Base-by-base conservation (phyloP, 2,329 filamentous ascomycete species). In the Aspergillus tanneri region DNA sequence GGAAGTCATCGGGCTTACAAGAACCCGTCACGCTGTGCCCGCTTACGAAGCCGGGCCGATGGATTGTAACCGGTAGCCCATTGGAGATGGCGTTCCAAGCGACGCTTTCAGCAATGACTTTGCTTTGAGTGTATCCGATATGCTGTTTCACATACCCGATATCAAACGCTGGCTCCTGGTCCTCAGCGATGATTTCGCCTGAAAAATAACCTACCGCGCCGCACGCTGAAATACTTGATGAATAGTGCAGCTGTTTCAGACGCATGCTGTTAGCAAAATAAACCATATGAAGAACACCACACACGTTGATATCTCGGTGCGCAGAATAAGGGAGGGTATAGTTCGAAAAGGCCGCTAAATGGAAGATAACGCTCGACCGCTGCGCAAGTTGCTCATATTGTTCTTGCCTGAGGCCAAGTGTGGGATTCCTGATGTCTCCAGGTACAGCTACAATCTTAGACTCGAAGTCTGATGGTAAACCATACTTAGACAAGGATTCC, bases 361-460 rank as follows among this genome's bases (percentile, higher is more conserved):
- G 54, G 27, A 52, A 56, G 14, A 56, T 34, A 16, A 49, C 52
- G 23, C 54, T 56, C 9, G 46, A 9, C 44, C 43, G 47, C n/a
- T 49, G 21, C 6, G 54, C 54, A 2, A 46, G 12, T 2, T 47
- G 24, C 9, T 39, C 28, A 11, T 34, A 54, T 8, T 24, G 16
- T n/a, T 46, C 45, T 7, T 34, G 9, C 3, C 24, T 23, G 4
- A 56, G 25, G 1, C 52, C 49, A 0, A 54, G 37, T 2, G 16
- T 36, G 1, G 22, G 9, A 6, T 48, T 27, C 2, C 25, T 18
- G 10, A 53, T 9, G 16, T 49, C 36, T 1, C 54, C 54, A 3
- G 41, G 39, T 3, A 54, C 14, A 1, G 40, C 38, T 2, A 40
- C 36, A 7, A 56, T 11, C n/a, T 56, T 56, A 24, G 37, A 25